These are phyloP conservation scores for Phaeosphaeria sp. DNA, from an alignment of 2,329 filamentous ascomycete species.

Conservation along the genomic window DNA sequence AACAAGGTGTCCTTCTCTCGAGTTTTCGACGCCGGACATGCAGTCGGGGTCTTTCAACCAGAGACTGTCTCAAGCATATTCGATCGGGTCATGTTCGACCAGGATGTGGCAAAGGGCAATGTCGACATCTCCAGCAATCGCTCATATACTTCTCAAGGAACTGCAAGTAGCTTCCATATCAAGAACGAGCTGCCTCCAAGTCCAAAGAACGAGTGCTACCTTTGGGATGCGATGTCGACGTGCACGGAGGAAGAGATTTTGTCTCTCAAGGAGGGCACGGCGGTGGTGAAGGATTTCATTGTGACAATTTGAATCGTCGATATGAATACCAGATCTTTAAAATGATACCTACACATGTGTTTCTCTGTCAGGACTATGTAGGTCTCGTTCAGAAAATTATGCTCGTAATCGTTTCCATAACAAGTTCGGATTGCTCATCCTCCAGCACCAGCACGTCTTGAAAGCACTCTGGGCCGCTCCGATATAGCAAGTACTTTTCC, in stretches of 20 bases:
- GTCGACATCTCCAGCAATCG: conserved; percentile 3
- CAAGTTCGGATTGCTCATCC: conserved; percentile 68
- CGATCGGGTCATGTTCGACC: conserved; percentile 52
- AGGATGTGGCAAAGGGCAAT: conserved; percentile 56
- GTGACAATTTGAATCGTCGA: background rate
- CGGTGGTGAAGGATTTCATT: background rate
- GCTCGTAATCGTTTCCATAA: too few species aligned
- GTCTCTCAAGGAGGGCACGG: background rate
- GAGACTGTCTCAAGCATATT: conserved; percentile 60
- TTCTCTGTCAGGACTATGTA: too few species aligned
- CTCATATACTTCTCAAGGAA: conserved; percentile 10
- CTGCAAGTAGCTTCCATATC: conserved; percentile 9
- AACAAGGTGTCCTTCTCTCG: conserved; percentile 48
- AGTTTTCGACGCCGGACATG: conserved; percentile 50
- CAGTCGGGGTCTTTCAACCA: conserved; percentile 50
- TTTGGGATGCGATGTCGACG: conserved; percentile 14
- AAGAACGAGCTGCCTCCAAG: conserved; percentile 13
- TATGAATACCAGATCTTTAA: too few species aligned
- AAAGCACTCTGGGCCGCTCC: conserved; percentile 32
- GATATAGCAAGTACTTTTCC: background rate
- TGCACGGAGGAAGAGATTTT: conserved; percentile 15
- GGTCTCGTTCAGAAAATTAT: too few species aligned
- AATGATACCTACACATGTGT: too few species aligned
- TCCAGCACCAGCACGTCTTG: conserved; percentile 59
- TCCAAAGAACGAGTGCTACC: conserved; percentile 16